Percentiles rank a stretch among this genome's conserved stretches.
phyloP scores from a whole-genome alignment of 495 filamentous ascomycete genomes.

The Choiromyces venosus region DNA sequence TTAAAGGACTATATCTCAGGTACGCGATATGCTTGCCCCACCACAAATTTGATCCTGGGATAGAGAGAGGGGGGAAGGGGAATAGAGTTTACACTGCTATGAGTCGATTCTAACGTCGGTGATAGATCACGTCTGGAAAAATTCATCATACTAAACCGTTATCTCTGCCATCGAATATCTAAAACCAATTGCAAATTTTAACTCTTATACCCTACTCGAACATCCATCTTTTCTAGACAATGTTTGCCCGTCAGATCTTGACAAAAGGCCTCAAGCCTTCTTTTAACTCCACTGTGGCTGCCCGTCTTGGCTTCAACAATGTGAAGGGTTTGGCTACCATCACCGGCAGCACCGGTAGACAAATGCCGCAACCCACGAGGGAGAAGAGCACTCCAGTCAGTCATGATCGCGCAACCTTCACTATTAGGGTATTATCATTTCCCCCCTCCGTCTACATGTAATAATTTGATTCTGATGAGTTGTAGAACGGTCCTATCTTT shows the following conservation, averaged over 20 bases:
- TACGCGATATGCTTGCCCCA: slow-evolving; percentile 44
- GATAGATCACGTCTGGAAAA: slow-evolving; percentile 96
- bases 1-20: slow-evolving; percentile 90
- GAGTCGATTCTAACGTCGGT: not conserved
- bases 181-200: slow-evolving; percentile 42
- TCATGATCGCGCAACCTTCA: slow-evolving; percentile 81
- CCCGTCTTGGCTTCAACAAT: slow-evolving; percentile 44
- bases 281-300: slow-evolving; percentile 15
- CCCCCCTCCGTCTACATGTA: not conserved
- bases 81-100: no score
- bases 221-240: slow-evolving; percentile 47
- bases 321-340: slow-evolving; percentile 65
- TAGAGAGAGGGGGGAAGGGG: not conserved
- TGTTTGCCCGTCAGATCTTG: slow-evolving; percentile 51
- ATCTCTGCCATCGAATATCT: slow-evolving; percentile 23
- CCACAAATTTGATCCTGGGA: not conserved
- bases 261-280: slow-evolving; percentile 47
- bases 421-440: slow-evolving; percentile 64
- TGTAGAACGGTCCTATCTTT: slow-evolving; percentile 79
- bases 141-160: slow-evolving; percentile 64
- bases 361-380: slow-evolving; percentile 46
- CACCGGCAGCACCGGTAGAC: slow-evolving; percentile 60
- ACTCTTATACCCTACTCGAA: slow-evolving; percentile 62
- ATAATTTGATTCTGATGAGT: not conserved
- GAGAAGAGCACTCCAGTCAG: slow-evolving; percentile 51